Evolutionary conservation across 164 flowering plant species (phyloP), one percentile per base, ranked within the genome.

Genomic region (Brasenia schreberi): DNA sequence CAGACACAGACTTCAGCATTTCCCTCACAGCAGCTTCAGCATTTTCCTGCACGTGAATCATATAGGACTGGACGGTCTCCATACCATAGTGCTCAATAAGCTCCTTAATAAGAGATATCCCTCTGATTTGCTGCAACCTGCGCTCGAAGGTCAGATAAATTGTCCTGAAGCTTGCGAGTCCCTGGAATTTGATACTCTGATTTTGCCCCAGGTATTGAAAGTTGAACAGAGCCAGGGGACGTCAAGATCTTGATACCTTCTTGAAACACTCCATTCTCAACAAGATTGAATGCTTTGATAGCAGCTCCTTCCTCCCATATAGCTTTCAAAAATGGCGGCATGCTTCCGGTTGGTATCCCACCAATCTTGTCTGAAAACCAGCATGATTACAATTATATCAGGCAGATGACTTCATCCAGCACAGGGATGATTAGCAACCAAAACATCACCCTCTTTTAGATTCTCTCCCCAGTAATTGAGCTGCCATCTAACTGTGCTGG

Each of bases 231-330:
- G 59, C 72, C 68, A 12, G 97, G 93, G 64, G 78, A 82, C 63
- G 71, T 79, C 56, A 94, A 93, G 71, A 94, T 84, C 67, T 87
- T 81, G 64, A 94, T 94, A 68, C 94, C 97, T 76, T 87, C 98
- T 78, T 91, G 97, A 73, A 94, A 94, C 19, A 77, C 56, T 4
- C 99, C 97, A 69, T 82, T 94, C 52, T 91, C 92, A 12, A 94
- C 96, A 61, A 94, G 93, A 83, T 94, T 94, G 79, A 94, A 94
- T 70, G 99, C 90, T 81, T 91, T 94, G 64, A 94, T 89, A 0
- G 97, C 96, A 62, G 96, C 96, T 67, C 99, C 99, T 84, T 94
- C 99, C 79, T 94, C 97, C 88, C 87, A 87, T 76, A 94, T 89
- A 66, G 83, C 74, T 79, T 87, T 91, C 3, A 96, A 94, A 77